Base-by-base conservation (phyloP, 352 stramenopile species). In the Globisporangium viniferum region DNA sequence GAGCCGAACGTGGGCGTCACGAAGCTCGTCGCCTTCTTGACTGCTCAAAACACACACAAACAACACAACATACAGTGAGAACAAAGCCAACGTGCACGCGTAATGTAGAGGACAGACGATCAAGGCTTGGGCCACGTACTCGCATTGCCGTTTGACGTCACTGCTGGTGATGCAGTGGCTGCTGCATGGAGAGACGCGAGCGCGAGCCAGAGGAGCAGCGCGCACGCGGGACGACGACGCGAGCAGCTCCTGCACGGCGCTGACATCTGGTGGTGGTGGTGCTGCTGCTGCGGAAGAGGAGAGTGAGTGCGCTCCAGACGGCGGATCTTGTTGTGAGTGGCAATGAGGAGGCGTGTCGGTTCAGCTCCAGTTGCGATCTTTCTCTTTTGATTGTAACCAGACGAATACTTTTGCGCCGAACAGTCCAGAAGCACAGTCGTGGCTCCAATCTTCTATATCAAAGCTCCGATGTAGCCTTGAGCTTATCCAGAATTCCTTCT, bases 1-100 rank as follows among this genome's bases (percentile, higher is more conserved):
- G 81, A 81, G 2, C 79, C 81, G 36, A 62, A 69, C 18, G 79
- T 87, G 2, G 84, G 75, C 9, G 71, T 62, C 46, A 90, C 80
- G 44, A 92, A 92, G 7, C 66, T 82, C 20, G 80, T 72, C 31
- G 33, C 56, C 31, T 39, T 36, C 33, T 46, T 62, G 33, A 62
- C 56, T 62, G 33, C 29, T 24, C 27, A 18, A 14, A 14, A 4
- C 54, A 24, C 24, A 24, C 4, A 18, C 39, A 44, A 12, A 20
- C 9, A 33, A 57, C 5, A 36, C 54, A 20, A 59, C 54, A 41
- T 12, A 36, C 12, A 9, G 31, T 46, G 55, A 36, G 14, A 31
- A 22, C 22, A 56, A 56, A 35, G 18, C 53, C 24, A 44, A 27
- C 54, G 18, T 10, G 15, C 18, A 8, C 6, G 18, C 18, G 2